Conservation (phyloP, 108 stramenopile species). For the Skeletonema tropicum region DNA sequence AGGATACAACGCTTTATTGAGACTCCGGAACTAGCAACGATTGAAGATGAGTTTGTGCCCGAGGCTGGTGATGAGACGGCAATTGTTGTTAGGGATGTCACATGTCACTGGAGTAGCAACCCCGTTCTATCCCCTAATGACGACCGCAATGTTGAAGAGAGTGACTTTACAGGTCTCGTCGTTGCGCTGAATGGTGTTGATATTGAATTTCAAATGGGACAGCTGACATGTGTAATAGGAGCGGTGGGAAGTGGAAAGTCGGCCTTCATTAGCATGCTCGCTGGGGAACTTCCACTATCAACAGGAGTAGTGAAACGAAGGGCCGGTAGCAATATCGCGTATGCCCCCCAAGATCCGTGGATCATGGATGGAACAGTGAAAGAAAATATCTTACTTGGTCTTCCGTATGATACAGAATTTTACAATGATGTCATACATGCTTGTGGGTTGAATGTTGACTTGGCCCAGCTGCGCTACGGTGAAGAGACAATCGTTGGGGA, state of each 20-base stretch:
- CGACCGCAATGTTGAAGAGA: constrained; percentile 12
- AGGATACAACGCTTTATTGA: constrained; percentile 79
- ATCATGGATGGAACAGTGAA: constrained; percentile 89
- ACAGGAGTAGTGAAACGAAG: constrained; percentile 49
- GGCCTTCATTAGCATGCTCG: constrained; percentile 68
- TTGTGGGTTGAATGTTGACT: constrained; percentile 77
- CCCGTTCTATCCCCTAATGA: not conserved
- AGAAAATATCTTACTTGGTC: constrained; percentile 89
- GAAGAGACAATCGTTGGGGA: constrained; percentile 91
- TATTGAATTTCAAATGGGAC: constrained; percentile 49
- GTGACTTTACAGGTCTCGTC: constrained; percentile 9
- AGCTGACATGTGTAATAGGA: constrained; percentile 69
- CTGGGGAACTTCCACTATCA: constrained; percentile 65
- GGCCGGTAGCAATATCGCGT: constrained; percentile 59
- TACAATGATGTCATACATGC: constrained; percentile 76
- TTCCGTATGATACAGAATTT: constrained; percentile 47
- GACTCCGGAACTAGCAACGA: constrained; percentile 56
- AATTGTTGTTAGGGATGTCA: constrained; percentile 29
- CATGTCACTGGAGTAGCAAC: constrained; percentile 50
- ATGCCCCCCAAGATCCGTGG: constrained; percentile 92
- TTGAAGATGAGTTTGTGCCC: constrained; percentile 2
- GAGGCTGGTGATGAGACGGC: constrained; percentile 6
- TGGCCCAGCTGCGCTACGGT: constrained; percentile 71
- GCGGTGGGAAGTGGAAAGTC: constrained; percentile 70
- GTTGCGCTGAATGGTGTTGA: constrained; percentile 42